Evolutionary conservation across 2,329 filamentous ascomycete genomes (phyloP).

Genomic region (Aureobasidium sp.): DNA sequence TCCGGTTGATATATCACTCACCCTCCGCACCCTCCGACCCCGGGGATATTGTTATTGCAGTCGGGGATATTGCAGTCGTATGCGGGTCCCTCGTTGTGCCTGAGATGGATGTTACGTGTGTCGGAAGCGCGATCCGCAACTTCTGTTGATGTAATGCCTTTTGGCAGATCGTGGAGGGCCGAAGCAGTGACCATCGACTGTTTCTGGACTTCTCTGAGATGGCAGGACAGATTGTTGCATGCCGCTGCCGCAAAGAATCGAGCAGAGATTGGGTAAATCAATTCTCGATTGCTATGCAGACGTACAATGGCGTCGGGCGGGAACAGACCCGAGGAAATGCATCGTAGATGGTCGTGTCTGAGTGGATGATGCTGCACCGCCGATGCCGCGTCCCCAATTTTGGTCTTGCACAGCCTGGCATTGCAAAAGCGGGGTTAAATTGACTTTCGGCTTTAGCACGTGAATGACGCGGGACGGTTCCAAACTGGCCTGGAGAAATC

Average conservation of each 20-base stretch:
- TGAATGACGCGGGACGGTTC: neutral
- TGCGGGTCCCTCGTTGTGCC: neutral
- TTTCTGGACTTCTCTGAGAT: neutral
- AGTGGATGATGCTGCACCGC: neutral
- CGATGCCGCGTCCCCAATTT: neutral
- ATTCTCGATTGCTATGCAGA: neutral
- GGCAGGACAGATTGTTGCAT: neutral
- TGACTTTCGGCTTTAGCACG: neutral
- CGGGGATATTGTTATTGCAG: neutral
- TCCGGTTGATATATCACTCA: neutral
- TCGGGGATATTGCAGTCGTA: neutral
- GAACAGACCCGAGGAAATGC: neutral
- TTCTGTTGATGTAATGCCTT: neutral
- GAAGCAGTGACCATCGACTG: neutral
- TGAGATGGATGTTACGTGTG: neutral
- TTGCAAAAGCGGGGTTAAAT: neutral
- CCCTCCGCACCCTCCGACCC: neutral
- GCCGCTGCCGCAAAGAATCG: neutral
- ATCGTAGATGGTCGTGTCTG: no score
- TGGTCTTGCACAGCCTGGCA: neutral
- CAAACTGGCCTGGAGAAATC: neutral
- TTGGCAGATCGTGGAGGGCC: neutral
- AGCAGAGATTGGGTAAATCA: neutral
- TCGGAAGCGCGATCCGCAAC: neutral
- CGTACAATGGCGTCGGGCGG: neutral